Percentiles rank a stretch among this genome's conserved stretches.
Evolutionary conservation across 768 basidiomycete genomes (phyloP).

Genomic region (Pleurotus salmoneostramineus): DNA sequence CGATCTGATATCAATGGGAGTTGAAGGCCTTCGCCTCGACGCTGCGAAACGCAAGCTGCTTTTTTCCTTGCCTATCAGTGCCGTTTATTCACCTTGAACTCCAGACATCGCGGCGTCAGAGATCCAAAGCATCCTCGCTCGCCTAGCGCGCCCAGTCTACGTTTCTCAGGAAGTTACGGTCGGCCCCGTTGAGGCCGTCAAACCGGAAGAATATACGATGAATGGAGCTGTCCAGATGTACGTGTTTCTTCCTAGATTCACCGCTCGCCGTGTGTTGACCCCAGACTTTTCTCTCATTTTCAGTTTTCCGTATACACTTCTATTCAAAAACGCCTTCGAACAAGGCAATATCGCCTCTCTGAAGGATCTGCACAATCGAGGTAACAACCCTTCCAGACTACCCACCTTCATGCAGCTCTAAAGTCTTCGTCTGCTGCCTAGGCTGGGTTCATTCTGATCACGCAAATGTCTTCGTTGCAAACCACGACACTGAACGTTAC

Average conservation of each 20-base stretch:
- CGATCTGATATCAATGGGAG: constrained; percentile 56
- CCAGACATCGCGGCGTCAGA: background rate
- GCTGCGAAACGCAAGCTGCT: constrained; percentile 55
- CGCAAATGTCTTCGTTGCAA: constrained; percentile 46
- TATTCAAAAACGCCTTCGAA: background rate
- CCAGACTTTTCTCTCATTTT: too few species aligned
- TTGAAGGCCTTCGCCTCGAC: constrained; percentile 60
- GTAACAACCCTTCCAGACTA: constrained; percentile 15
- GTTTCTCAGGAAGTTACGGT: background rate
- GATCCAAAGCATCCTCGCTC: background rate
- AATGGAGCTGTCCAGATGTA: background rate
- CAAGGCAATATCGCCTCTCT: background rate
- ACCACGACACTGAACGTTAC: constrained; percentile 44
- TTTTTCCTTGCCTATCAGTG: background rate
- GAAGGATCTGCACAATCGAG: background rate
- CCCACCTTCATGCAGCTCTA: background rate
- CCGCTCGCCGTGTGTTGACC: background rate
- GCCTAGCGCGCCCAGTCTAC: background rate
- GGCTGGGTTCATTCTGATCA: constrained; percentile 35
- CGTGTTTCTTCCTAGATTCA: background rate
- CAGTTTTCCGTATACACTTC: background rate
- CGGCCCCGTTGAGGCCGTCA: background rate
- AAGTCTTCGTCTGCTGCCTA: background rate
- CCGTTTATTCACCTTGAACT: background rate
- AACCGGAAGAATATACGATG: background rate